These are phyloP conservation scores for Chimonanthus salicifolius DNA, from an alignment of 164 flowering plant genomes.

Conservation along the genomic window DNA sequence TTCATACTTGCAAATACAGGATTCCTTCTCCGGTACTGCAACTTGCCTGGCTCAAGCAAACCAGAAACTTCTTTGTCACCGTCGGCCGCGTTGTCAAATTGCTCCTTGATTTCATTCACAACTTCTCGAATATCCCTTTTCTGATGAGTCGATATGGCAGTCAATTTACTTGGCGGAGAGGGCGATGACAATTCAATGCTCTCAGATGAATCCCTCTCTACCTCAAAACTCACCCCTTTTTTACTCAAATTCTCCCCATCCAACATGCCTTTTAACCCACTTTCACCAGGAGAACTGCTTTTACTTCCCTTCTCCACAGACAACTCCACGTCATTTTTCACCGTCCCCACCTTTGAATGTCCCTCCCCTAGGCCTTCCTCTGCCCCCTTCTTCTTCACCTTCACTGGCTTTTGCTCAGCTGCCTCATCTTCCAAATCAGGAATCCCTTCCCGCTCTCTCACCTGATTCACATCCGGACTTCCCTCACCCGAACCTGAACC, in stretches of 20 bases:
- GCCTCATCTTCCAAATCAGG: slow-evolving; percentile 95
- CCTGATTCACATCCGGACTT: slow-evolving; percentile 82
- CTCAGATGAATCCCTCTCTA: background rate
- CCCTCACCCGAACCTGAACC: slow-evolving; percentile 52
- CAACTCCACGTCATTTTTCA: slow-evolving; percentile 11
- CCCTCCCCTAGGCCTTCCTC: slow-evolving; percentile 25
- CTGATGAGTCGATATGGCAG: background rate
- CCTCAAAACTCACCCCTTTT: slow-evolving; percentile 15
- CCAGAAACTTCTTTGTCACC: slow-evolving; percentile 70
- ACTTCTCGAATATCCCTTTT: slow-evolving; percentile 38
- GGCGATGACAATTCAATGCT: slow-evolving; percentile 2
- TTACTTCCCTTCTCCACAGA: slow-evolving; percentile 20
- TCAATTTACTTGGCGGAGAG: background rate
- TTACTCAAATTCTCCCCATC: slow-evolving; percentile 35
- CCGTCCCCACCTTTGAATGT: slow-evolving; percentile 29
- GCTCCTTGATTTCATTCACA: slow-evolving; percentile 70
- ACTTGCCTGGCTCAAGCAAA: slow-evolving; percentile 77
- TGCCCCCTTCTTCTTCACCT: slow-evolving; percentile 20
- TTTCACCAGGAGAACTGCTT: slow-evolving; percentile 28
- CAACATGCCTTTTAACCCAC: slow-evolving; percentile 25
- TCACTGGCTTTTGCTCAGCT: slow-evolving; percentile 35
- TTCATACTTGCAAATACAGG: slow-evolving; percentile 52
- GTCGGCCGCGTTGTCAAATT: slow-evolving; percentile 63
- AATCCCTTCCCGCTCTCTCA: slow-evolving; percentile 90
- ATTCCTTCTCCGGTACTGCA: slow-evolving; percentile 57